Conservation (phyloP, 2,329 filamentous ascomycete genomes). For the Apiospora phragmitis region DNA sequence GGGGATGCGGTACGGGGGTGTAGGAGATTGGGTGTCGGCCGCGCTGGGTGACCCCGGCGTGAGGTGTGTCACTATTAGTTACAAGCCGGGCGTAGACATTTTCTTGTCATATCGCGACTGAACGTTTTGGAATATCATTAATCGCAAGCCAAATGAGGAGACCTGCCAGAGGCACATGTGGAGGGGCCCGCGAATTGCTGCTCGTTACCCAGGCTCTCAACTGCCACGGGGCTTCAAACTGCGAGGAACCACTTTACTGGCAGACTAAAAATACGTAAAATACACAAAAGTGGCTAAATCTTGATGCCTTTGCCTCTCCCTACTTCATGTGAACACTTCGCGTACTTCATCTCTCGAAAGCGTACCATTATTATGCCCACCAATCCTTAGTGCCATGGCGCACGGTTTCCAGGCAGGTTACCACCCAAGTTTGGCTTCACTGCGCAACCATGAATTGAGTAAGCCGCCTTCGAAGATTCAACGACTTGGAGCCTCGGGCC, state of each 20-base stretch:
- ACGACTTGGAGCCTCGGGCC: neutral
- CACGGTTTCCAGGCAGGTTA: too few species aligned
- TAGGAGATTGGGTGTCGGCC: neutral
- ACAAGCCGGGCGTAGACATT: neutral
- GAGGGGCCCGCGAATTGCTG: neutral
- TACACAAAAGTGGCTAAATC: constrained; percentile 10
- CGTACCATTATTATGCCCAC: neutral
- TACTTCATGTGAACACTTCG: neutral
- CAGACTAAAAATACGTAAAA: constrained; percentile 13
- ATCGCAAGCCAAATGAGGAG: neutral
- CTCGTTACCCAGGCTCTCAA: neutral
- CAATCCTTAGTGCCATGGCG: too few species aligned
- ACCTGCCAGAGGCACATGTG: neutral
- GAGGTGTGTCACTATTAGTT: neutral
- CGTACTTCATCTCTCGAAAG: neutral
- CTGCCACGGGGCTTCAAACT: constrained; percentile 7
- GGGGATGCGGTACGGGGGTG: neutral
- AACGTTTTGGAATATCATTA: neutral
- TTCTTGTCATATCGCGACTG: neutral
- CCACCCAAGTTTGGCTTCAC: too few species aligned
- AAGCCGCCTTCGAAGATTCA: neutral
- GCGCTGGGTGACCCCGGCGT: neutral
- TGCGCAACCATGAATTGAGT: too few species aligned
- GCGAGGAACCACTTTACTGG: neutral
- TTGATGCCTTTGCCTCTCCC: neutral